Base-by-base conservation (phyloP, 129 eudicot species). In the Centella asiatica region DNA sequence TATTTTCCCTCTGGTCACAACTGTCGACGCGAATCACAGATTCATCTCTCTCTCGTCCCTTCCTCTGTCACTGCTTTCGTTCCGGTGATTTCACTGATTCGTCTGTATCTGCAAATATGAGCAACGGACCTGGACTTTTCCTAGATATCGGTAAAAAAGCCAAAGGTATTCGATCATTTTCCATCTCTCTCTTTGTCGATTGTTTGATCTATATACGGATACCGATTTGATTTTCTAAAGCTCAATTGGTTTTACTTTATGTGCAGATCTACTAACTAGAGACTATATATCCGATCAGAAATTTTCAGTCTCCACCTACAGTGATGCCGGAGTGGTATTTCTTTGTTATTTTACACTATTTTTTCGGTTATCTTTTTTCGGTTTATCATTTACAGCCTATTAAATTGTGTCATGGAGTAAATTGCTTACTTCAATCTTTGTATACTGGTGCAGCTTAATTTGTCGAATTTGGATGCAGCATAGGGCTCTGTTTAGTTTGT, bases 261-360 rank as follows among this genome's bases (percentile, higher is more conserved):
- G 27, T 40, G 76, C 66, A 87, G 98, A 92, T 92, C 88, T 87
- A 78, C 76, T 92, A 59, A 84, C 98, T 27, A 84, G 74, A 77
- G 98, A 92, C 69, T 92, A 84, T 72, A 69, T 84, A 34, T 81
- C 94, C 32, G 95, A 87, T 76, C 95, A 82, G 82, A 92, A 92
- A 64, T 67, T 92, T 44, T 81, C 95, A 5, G 75, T 92, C 73
- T 83, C 94, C 49, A 81, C 94, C 37, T 69, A 59, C 77, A 87
- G 86, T 72, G 82, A 75, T 24, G 50, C 85, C 32, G 97, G 97
- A 64, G 86, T 92, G 86, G 98, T 92, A 76, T 18, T 65, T n/a
- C 47, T 49, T 42, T 59, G 4, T 42, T 4, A 42, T 42, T 6
- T 12, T 42, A 7, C 42, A 37, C 12, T 7, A 13, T 7, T 52